Conservation (phyloP, 345 rosid species). For the Gossypium arboreum region DNA sequence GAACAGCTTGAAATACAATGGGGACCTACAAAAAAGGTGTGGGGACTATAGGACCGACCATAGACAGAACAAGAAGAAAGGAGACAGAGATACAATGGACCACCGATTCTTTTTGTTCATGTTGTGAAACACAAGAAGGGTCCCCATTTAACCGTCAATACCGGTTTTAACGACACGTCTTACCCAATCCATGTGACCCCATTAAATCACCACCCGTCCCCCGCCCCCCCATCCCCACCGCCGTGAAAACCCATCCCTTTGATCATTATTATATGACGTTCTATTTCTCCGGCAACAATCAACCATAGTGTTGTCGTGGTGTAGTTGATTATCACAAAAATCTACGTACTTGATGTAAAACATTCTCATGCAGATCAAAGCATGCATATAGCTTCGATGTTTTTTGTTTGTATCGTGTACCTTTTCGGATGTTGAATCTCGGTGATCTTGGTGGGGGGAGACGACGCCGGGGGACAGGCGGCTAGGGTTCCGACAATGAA, state of each 20-base stretch:
- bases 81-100: slow-evolving; percentile 29
- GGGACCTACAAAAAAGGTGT: slow-evolving; percentile 17
- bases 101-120: slow-evolving; percentile 19
- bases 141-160: slow-evolving; percentile 32
- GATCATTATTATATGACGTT: background rate
- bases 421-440: background rate
- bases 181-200: slow-evolving; percentile 28
- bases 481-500: slow-evolving; percentile 16
- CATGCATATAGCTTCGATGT: background rate
- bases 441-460: slow-evolving; percentile 9
- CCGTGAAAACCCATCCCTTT: slow-evolving; percentile 3
- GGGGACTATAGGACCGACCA: background rate
- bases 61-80: background rate
- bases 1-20: background rate
- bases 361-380: background rate
- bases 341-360: background rate
- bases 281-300: background rate
- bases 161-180: slow-evolving; percentile 33
- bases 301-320: slow-evolving; percentile 64
- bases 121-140: slow-evolving; percentile 26
- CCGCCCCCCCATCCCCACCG: slow-evolving; percentile 8
- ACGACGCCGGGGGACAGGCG: slow-evolving; percentile 34
- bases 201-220: slow-evolving; percentile 12
- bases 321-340: slow-evolving; percentile 70
- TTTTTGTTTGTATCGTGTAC: slow-evolving; percentile 3